Percentiles rank a stretch among this genome's conserved stretches.
These are phyloP conservation scores for Pseudogymnoascus sp. DNA, from an alignment of 2,329 filamentous ascomycete genomes.

Conservation along the genomic window DNA sequence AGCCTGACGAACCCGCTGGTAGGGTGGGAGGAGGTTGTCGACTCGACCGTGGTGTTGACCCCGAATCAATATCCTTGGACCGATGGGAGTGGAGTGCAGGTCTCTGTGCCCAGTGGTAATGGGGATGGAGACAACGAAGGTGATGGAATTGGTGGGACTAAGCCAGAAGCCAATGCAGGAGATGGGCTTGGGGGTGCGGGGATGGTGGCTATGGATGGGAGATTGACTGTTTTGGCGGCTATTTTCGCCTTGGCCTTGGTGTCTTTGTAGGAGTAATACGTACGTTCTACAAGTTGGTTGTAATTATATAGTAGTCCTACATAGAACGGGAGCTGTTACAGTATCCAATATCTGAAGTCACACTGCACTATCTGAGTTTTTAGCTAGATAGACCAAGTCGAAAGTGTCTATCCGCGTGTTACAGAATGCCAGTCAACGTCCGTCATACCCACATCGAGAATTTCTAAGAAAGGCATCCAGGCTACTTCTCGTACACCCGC, in stretches of 20 bases:
- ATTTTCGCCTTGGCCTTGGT: slow-evolving; percentile 5
- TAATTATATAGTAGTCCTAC: not conserved
- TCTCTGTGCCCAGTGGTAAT: not conserved
- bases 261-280: not conserved
- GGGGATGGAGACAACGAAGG: not conserved
- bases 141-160: not conserved
- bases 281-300: not conserved
- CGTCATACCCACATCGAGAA: too few species aligned
- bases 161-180: not conserved
- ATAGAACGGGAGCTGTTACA: not conserved
- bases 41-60: not conserved
- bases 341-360: not conserved
- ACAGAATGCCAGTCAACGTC: too few species aligned
- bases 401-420: too few species aligned
- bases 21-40: not conserved
- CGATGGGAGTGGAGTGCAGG: slow-evolving; percentile 8
- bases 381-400: too few species aligned
- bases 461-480: too few species aligned
- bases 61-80: slow-evolving; percentile 5
- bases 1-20: not conserved
- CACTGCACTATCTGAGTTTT: too few species aligned
- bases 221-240: not conserved
- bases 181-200: not conserved
- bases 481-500: too few species aligned
- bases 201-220: not conserved